Base-by-base conservation (phyloP, 441 rosid genomes). In the Arabidopsis lyrata region DNA sequence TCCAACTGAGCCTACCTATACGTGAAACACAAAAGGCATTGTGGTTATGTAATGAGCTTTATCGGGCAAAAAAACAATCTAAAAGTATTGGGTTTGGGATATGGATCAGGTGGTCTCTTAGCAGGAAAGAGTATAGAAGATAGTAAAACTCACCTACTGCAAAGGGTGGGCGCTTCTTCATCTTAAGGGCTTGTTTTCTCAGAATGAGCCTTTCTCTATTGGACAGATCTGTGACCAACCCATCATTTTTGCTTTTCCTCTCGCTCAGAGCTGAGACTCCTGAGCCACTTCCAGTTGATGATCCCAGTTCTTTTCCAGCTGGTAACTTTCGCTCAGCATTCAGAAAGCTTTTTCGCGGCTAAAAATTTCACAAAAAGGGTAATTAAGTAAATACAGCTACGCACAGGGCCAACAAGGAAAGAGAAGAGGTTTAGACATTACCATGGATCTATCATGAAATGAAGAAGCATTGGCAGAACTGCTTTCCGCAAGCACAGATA, bases 201-300 rank as follows among this genome's bases (percentile, higher is more conserved):
- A 77, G 62, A 74, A 72, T 77, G 34, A 77, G 81, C 62, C 81
- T 72, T 67, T 77, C 81, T 67, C 81, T 95, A 66, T 95, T 93
- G 27, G 97, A 86, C 61, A 95, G 96, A 70, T 69, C 74, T 68
- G 72, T 11, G 9, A 77, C 78, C 73, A 72, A 76, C 68, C 80
- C 72, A 55, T 77, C 77, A 12, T 64, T 63, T 65, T 47, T 45
- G 34, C 66, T 68, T 75, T 70, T 70, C 6, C 38, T 69, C 34
- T 44, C 82, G 55, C 18, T 6, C 39, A 56, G 68, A 68, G 44
- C 48, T 49, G 83, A 80, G 70, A 67, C 68, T 66, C 68, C 75
- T 69, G 65, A 62, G 69, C 74, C 74, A 83, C 71, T 73, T 76
- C 72, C 14, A 69, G 63, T 14, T 66, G 72, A 15, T 58, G 67